Evolutionary conservation across 2,329 filamentous ascomycete genomes (phyloP).

Genomic region (Diaporthe citriasiana): DNA sequence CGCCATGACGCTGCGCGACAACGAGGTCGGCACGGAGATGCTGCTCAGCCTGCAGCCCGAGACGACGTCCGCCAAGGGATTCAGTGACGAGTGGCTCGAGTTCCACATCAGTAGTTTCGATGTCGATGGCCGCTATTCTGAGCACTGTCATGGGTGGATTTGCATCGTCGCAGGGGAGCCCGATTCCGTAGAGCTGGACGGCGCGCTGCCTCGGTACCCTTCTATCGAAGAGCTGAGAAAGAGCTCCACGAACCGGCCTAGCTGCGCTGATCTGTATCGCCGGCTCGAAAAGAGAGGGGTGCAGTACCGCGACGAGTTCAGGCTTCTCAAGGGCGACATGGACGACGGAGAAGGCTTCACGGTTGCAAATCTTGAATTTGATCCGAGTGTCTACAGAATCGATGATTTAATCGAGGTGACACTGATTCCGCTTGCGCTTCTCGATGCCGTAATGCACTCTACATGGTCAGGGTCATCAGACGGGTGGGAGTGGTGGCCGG

Average conservation of each 20-base stretch:
- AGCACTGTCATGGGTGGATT: constrained; percentile 6
- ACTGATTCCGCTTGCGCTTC: neutral
- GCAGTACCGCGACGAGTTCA: constrained; percentile 19
- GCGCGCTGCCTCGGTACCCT: neutral
- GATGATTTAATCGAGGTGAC: neutral
- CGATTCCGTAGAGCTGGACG: neutral
- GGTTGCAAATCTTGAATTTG: neutral
- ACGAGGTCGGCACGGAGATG: constrained; percentile 52
- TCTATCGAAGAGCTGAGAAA: constrained; percentile 11
- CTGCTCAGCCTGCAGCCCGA: constrained; percentile 46
- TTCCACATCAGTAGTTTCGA: constrained; percentile 31
- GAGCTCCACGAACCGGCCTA: neutral
- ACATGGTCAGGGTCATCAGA: constrained; percentile 5
- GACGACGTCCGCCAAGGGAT: constrained; percentile 26
- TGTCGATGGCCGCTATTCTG: constrained; percentile 5
- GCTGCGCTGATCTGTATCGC: constrained; percentile 21
- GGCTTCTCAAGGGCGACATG: neutral
- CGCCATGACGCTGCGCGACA: constrained; percentile 43
- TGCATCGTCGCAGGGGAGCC: neutral
- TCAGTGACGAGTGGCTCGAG: constrained; percentile 30
- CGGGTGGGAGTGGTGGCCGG: constrained; percentile 24
- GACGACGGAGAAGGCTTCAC: constrained; percentile 10
- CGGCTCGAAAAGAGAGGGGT: constrained; percentile 7
- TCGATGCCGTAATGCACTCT: constrained; percentile 15
- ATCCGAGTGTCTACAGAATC: neutral